Base-by-base conservation (phyloP, 495 filamentous ascomycete genomes). In the Tetracladium marchalianum region DNA sequence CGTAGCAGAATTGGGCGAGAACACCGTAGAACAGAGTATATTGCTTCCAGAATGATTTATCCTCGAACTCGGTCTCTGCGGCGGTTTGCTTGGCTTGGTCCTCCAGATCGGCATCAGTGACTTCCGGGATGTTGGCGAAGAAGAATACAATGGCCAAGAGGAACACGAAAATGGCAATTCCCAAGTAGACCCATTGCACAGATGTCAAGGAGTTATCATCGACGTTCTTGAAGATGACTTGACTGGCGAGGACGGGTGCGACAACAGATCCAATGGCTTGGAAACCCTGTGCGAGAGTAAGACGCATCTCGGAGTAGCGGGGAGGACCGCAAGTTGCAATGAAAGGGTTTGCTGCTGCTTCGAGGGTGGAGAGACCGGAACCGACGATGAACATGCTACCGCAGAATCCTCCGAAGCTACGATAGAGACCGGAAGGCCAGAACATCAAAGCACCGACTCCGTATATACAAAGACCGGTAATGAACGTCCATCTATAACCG, bases 171-270 rank as follows among this genome's bases (percentile, higher is more conserved):
- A 65, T 64, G 11, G 79, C 83, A 43, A 87, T 81, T 32, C 77
- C 81, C 5, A 85, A 70, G 59, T 88, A 88, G 3, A 82, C 79
- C 79, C 80, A 87, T 57, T 87, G 81, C 11, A 87, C 84, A 50
- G 73, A 75, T 17, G 60, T 44, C 15, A 86, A 61, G 0, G 68
- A 69, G 24, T 65, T 58, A 50, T 73, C 67, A 33, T 72, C 71
- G 7, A 70, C 67, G 32, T 71, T 63, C 38, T 66, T 70, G 64
- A 86, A 87, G 66, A 87, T 78, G 32, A 85, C 82, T 35, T 76
- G 77, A 5, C 75, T 77, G 15, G 77, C 84, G 4, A 86, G 61
- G 0, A 85, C 67, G 1, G 83, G 82, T 3, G 80, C 82, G 6
- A 85, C 64, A 31, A 75, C 67, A 0, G 73, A 71, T 0, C 83